phyloP scores from a whole-genome alignment of 2,329 filamentous ascomycete species.

The Epichloe typhina region DNA sequence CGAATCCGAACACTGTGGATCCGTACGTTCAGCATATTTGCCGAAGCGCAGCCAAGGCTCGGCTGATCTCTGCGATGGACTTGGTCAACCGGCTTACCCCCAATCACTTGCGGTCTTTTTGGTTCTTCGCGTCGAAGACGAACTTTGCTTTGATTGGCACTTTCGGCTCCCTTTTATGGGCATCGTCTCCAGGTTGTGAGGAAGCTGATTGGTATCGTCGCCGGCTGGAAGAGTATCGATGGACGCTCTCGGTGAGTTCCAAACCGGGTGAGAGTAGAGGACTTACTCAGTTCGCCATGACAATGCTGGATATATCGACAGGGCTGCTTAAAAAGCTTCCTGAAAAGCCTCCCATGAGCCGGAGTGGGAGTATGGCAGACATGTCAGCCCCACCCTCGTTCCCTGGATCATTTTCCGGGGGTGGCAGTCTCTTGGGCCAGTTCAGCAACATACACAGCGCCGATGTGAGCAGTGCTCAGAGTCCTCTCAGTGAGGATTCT shows the following conservation, averaged over 20 bases:
- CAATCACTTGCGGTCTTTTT: conserved; percentile 78
- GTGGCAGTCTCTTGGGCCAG: conserved; percentile 23
- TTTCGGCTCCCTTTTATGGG: conserved; percentile 81
- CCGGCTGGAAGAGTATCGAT: conserved; percentile 77
- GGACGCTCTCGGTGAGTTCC: conserved; percentile 79
- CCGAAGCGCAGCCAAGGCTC: conserved; percentile 83
- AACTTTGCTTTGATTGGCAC: conserved; percentile 94
- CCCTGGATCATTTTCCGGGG: conserved; percentile 16
- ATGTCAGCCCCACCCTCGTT: conserved; percentile 21
- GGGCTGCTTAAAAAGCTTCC: conserved; percentile 56
- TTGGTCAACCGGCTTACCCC: conserved; percentile 88
- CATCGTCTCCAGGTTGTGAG: conserved; percentile 73
- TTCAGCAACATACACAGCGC: conserved; percentile 32
- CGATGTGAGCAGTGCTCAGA: conserved; percentile 37
- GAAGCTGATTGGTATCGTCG: conserved; percentile 88
- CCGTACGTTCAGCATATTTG: conserved; percentile 84
- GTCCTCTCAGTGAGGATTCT: conserved; percentile 34
- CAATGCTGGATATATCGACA: conserved; percentile 61
- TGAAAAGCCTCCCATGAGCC: conserved; percentile 54
- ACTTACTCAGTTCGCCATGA: conserved; percentile 59
- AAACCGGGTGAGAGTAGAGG: conserved; percentile 50
- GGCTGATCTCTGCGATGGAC: conserved; percentile 91
- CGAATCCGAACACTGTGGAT: conserved; percentile 38
- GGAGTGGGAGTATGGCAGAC: conserved; percentile 36
- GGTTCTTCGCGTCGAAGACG: conserved; percentile 77